Conservation (phyloP, 2,329 filamentous ascomycete species). For the Penicillium expansum region DNA sequence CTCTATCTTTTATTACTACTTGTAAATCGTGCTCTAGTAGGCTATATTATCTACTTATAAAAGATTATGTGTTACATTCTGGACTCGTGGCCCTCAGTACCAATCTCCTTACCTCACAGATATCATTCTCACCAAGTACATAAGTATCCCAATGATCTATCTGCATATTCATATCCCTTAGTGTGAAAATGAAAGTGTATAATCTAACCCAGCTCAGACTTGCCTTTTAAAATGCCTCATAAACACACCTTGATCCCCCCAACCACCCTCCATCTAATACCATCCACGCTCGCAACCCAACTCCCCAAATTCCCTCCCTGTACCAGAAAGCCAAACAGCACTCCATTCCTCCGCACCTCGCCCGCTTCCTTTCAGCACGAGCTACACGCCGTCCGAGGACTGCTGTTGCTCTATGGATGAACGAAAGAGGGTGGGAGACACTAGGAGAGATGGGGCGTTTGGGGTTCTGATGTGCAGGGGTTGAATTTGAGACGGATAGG, state of each 20-base stretch:
- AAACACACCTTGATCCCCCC: slow-evolving; percentile 12
- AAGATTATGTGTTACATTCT: neutral
- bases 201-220: slow-evolving; percentile 29
- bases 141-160: neutral
- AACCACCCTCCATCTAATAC: neutral
- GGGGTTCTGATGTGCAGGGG: neutral
- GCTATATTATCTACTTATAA: neutral
- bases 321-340: slow-evolving; percentile 1
- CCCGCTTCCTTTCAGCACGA: slow-evolving; percentile 1
- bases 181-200: neutral
- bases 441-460: slow-evolving; percentile 1
- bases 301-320: neutral
- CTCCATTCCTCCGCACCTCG: neutral
- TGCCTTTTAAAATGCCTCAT: slow-evolving; percentile 30
- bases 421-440: slow-evolving; percentile 4
- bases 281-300: neutral
- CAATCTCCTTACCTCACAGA: neutral
- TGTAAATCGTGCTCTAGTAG: neutral
- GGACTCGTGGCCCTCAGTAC: too few species aligned
- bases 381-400: slow-evolving; percentile 22
- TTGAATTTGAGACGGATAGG: neutral
- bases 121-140: neutral
- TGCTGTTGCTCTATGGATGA: slow-evolving; percentile 21
- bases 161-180: neutral
- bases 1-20: neutral